Base-by-base conservation (phyloP, 1,284 basidiomycete species). In the Rhodofomes roseus region DNA sequence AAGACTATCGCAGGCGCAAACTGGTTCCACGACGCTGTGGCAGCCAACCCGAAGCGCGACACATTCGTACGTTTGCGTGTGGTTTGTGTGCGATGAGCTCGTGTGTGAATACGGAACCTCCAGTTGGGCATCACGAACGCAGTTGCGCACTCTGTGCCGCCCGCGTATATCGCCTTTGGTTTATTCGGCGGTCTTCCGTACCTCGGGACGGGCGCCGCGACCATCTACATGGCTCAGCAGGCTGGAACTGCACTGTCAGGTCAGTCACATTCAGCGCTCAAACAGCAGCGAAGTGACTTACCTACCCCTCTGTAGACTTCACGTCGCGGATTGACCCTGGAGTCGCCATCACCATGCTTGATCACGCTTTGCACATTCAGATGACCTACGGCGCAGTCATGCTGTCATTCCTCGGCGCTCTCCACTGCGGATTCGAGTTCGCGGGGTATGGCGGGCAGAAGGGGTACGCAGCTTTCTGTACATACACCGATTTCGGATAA, bases 381-480 rank as follows among this genome's bases (percentile, higher is more conserved):
- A 89, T 94, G 59, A 95, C 92, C 14, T 98, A 97, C 67, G 96
- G 96, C 40, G 95, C 95, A 8, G 89, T 97, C 55, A 84, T 98
- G 76, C 83, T 98, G 43, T 95, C 92, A 51, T 97, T 97, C 85
- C 81, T 98, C 39, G 96, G 95, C 61, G 93, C 95, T 11, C 74
- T 97, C 34, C 95, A 97, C 73, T 96, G 95, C 95, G 95, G 95
- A 14, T 90, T 96, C 82, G 95, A 98, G 72, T 95, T 95, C 66
- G 80, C 93, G 3, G 86, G 81, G 0, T 86, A 86, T 54, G 93
- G 93, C 22, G 95, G 95, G 12, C 76, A 83, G 57, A 82, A 95
- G 62, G 90, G 91, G 18, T 70, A 53, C 40, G 66, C 60, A 4
- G 1, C 20, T 6, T 41, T 29, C 4, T 40, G 9, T 12, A 2